Evolutionary conservation across 1,284 basidiomycete genomes (phyloP).

Genomic region (Tilletiaria anomala): DNA sequence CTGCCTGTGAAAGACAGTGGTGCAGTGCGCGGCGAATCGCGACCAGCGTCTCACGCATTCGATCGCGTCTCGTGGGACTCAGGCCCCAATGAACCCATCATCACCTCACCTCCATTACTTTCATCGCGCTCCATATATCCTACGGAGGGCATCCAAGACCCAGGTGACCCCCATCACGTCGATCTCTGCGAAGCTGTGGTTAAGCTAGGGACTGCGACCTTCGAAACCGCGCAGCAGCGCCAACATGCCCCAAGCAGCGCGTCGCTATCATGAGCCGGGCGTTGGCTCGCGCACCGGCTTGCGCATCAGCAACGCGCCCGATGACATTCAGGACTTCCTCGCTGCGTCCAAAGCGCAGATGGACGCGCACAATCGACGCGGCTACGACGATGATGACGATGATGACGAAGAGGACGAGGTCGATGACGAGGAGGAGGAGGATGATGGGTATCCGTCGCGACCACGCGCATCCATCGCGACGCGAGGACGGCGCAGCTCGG

Average conservation of each 20-base stretch:
- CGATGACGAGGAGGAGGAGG: conserved; percentile 47
- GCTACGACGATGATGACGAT: conserved; percentile 23
- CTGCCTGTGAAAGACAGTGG: too few species aligned
- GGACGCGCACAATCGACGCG: conserved; percentile 20
- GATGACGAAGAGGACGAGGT: conserved; percentile 34
- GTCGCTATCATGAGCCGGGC: conserved; percentile 30
- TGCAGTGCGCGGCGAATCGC: too few species aligned
- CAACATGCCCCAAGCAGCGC: conserved; percentile 4
- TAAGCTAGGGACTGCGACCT: too few species aligned
- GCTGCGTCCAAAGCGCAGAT: conserved; percentile 32
- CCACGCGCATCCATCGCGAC: background rate
- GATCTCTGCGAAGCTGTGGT: too few species aligned
- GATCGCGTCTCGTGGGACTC: too few species aligned
- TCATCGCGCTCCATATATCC: too few species aligned
- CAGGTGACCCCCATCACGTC: too few species aligned
- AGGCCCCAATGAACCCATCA: too few species aligned
- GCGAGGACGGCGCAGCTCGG: background rate
- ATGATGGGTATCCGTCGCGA: conserved; percentile 42
- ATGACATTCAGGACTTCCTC: conserved; percentile 32
- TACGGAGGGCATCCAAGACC: too few species aligned
- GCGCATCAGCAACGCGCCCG: conserved; percentile 49
- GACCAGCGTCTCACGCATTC: too few species aligned
- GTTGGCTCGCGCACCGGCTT: conserved; percentile 36
- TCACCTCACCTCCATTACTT: too few species aligned
- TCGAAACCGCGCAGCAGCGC: too few species aligned